Evolutionary conservation across 2,329 filamentous ascomycete species (phyloP).

Genomic region (Bipolaris oryzae): DNA sequence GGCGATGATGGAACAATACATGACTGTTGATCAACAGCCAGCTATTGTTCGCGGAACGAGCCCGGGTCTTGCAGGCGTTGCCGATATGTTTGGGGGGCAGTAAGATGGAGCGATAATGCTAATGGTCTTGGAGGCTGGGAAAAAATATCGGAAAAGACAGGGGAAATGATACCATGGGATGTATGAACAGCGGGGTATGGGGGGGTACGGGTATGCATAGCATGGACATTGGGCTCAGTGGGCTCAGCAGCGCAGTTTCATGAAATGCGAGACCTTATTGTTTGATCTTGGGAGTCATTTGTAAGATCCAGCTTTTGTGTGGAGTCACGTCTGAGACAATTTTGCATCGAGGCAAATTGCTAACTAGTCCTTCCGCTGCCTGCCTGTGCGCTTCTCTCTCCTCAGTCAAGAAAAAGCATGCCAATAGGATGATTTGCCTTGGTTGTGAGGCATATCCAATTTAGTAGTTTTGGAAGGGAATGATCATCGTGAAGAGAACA

Average conservation of each 20-base stretch:
- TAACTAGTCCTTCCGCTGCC: too few species aligned
- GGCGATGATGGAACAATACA: slow-evolving; percentile 49
- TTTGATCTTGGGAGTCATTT: background rate
- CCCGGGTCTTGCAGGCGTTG: slow-evolving; percentile 52
- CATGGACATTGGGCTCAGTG: background rate
- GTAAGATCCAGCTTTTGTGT: background rate
- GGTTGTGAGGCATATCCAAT: too few species aligned
- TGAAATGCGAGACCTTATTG: background rate
- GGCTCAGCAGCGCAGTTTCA: background rate
- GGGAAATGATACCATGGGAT: background rate
- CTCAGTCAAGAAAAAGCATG: too few species aligned
- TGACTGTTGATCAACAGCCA: slow-evolving; percentile 49
- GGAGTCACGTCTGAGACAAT: background rate
- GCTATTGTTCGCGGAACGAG: slow-evolving; percentile 49
- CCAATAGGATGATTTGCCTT: too few species aligned
- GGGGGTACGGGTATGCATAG: background rate
- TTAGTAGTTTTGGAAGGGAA: too few species aligned
- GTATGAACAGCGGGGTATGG: background rate
- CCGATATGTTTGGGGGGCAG: slow-evolving; percentile 51
- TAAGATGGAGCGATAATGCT: background rate
- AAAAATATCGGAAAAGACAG: background rate
- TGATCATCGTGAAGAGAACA: too few species aligned
- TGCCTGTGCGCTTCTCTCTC: too few species aligned
- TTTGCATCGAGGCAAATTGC: too few species aligned
- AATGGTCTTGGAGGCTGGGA: background rate